Evolutionary conservation across 2,329 filamentous ascomycete species (phyloP).

Genomic region (Diaporthe helianthi): DNA sequence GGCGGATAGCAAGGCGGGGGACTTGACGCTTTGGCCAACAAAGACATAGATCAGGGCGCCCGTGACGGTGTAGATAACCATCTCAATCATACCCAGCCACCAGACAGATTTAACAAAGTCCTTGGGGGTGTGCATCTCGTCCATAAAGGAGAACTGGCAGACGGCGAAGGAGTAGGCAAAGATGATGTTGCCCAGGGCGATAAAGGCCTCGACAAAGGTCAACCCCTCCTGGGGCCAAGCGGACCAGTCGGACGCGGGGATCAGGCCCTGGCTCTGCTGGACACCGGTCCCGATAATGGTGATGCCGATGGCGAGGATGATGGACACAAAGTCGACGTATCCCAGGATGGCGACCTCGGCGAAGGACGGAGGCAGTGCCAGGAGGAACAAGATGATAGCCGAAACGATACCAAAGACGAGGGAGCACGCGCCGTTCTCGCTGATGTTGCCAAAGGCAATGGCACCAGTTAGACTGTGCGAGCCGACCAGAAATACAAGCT

Average conservation of each 20-base stretch:
- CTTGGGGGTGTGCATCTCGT: conserved; percentile 58
- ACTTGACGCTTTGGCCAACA: conserved; percentile 67
- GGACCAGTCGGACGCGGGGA: conserved; percentile 47
- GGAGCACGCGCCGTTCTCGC: conserved; percentile 58
- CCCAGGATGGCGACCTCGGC: conserved; percentile 57
- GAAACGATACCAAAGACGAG: conserved; percentile 55
- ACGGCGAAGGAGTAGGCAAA: conserved; percentile 70
- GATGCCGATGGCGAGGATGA: conserved; percentile 68
- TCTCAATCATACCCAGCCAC: conserved; percentile 67
- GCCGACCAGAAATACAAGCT: conserved; percentile 73
- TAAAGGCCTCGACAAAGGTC: conserved; percentile 62
- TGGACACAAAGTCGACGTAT: conserved; percentile 66
- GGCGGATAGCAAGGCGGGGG: conserved; percentile 73
- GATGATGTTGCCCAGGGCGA: conserved; percentile 72
- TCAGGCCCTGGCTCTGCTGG: conserved; percentile 39
- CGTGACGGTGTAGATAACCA: conserved; percentile 70
- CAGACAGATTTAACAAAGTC: conserved; percentile 63
- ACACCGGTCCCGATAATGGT: conserved; percentile 72
- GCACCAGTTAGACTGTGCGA: conserved; percentile 76
- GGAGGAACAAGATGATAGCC: conserved; percentile 52
- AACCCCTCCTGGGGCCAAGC: conserved; percentile 54
- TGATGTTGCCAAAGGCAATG: conserved; percentile 72
- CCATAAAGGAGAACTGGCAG: conserved; percentile 61
- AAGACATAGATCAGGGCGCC: conserved; percentile 74
- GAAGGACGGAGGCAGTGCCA: conserved; percentile 57